phyloP scores from a whole-genome alignment of 805 yeast species.

The Kazachstania taianensis region DNA sequence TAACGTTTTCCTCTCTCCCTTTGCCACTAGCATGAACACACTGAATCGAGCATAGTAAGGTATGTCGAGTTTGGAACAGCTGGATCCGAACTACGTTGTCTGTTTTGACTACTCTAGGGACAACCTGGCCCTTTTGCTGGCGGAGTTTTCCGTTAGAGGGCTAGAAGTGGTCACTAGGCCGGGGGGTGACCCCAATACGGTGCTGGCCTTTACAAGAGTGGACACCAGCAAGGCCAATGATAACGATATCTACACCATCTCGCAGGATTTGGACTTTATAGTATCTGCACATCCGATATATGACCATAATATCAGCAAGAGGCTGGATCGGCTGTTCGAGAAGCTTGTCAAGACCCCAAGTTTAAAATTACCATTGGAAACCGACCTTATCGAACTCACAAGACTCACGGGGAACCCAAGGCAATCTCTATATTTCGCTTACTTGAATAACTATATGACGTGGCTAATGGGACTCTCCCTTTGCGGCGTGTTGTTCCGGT shows the following conservation, averaged over 20 bases:
- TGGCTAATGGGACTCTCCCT: slow-evolving; percentile 55
- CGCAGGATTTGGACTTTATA: slow-evolving; percentile 7
- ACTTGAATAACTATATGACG: slow-evolving; percentile 47
- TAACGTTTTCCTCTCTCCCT: no score
- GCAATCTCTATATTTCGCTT: slow-evolving; percentile 65
- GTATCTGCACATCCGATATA: slow-evolving; percentile 8
- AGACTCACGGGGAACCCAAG: slow-evolving; percentile 22
- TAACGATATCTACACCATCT: slow-evolving; percentile 3
- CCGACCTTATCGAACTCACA: slow-evolving; percentile 31
- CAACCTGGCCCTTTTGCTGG: slow-evolving; percentile 15
- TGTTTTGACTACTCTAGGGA: slow-evolving; percentile 19
- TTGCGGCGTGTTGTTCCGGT: slow-evolving; percentile 36
- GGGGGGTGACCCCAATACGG: slow-evolving; percentile 14
- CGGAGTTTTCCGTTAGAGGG: slow-evolving; percentile 21
- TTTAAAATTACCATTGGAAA: slow-evolving; percentile 8
- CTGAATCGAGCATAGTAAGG: no score
- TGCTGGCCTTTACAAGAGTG: slow-evolving; percentile 19
- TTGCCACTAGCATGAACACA: no score
- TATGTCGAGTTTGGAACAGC: slow-evolving; percentile 11
- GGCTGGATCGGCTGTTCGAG: slow-evolving; percentile 1
- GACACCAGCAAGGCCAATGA: slow-evolving; percentile 5
- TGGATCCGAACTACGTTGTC: slow-evolving; percentile 24
- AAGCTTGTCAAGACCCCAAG: not conserved
- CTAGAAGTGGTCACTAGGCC: slow-evolving; percentile 19
- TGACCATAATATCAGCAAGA: slow-evolving; percentile 6